Evolutionary conservation across 306 rosid species (phyloP).

Genomic region (Sesbania bispinosa): DNA sequence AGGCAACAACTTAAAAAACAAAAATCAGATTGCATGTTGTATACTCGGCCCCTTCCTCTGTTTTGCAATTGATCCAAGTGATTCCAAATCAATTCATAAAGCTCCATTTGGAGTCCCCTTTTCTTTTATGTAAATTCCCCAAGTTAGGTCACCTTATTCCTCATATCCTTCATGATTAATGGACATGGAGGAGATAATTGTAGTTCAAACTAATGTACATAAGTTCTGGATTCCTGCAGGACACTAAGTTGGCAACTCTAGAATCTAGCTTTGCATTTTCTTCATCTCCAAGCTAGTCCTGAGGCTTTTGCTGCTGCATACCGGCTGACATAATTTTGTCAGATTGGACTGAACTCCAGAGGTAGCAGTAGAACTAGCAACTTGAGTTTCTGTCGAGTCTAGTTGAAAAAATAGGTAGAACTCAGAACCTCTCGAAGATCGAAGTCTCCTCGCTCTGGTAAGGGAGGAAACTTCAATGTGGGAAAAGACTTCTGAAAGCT

Average conservation of each 20-base stretch:
- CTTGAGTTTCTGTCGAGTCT: slow-evolving; percentile 22
- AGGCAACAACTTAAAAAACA: no score
- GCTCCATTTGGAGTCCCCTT: no score
- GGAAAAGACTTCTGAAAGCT: slow-evolving; percentile 67
- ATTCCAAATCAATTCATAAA: background rate
- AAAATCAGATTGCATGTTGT: background rate
- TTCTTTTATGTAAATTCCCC: slow-evolving; percentile 22
- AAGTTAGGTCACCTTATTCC: slow-evolving; percentile 25
- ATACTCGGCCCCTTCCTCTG: background rate
- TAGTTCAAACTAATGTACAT: background rate
- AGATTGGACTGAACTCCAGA: slow-evolving; percentile 24
- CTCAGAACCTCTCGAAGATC: slow-evolving; percentile 63
- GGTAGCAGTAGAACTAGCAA: slow-evolving; percentile 11
- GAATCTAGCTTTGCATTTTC: slow-evolving; percentile 5
- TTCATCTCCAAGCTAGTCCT: background rate
- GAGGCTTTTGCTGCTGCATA: slow-evolving; percentile 12
- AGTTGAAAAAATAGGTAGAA: slow-evolving; percentile 78
- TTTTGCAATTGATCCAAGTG: background rate
- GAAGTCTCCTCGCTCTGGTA: slow-evolving; percentile 78
- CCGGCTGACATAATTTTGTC: slow-evolving; percentile 14
- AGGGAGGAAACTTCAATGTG: slow-evolving; percentile 47
- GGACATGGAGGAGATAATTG: slow-evolving; percentile 29
- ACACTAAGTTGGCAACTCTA: slow-evolving; percentile 14
- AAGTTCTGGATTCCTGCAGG: background rate
- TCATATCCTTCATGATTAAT: background rate